A percentile compares a stretch with the other conserved stretches of the same genome.
Evolutionary conservation across 305 asterid genomes (phyloP).

Genomic region (Plantago lanceolata): DNA sequence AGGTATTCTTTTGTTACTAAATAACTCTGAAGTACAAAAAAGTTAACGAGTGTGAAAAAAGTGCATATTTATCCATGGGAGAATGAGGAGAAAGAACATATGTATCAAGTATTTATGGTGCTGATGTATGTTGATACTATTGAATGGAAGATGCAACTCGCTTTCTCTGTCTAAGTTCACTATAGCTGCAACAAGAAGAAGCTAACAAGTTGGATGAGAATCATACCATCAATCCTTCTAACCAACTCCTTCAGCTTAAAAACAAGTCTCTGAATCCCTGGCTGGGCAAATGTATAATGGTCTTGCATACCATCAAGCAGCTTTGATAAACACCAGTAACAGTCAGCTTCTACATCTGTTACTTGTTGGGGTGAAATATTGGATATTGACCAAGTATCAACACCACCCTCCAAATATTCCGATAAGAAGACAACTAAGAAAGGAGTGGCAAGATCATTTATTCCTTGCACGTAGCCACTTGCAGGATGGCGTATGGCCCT

Average conservation of each 20-base stretch:
- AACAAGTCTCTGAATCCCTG: slow-evolving; percentile 94
- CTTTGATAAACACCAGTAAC: slow-evolving; percentile 95
- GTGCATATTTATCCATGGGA: too few species aligned
- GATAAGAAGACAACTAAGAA: slow-evolving; percentile 90
- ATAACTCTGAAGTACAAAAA: too few species aligned
- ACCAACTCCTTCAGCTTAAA: slow-evolving; percentile 94
- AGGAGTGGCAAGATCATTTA: slow-evolving; percentile 92
- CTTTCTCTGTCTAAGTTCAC: not conserved
- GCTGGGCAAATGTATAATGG: slow-evolving; percentile 98
- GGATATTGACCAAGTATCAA: slow-evolving; percentile 68
- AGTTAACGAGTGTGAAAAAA: too few species aligned
- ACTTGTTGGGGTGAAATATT: slow-evolving; percentile 65
- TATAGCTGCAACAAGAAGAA: not conserved
- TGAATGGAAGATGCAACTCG: too few species aligned
- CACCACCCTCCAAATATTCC: slow-evolving; percentile 70
- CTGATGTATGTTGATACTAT: too few species aligned
- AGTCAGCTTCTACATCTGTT: slow-evolving; percentile 85
- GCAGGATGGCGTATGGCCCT: slow-evolving; percentile 99
- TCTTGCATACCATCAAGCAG: slow-evolving; percentile 99
- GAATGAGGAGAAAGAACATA: too few species aligned
- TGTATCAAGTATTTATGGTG: too few species aligned
- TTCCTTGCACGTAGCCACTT: slow-evolving; percentile 98
- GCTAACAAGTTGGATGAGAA: slow-evolving; percentile 12
- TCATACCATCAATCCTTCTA: slow-evolving; percentile 86
- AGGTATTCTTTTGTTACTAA: too few species aligned